Conservation (phyloP, 371 early-diverging fungal genomes). For the Circinella umbellata region DNA sequence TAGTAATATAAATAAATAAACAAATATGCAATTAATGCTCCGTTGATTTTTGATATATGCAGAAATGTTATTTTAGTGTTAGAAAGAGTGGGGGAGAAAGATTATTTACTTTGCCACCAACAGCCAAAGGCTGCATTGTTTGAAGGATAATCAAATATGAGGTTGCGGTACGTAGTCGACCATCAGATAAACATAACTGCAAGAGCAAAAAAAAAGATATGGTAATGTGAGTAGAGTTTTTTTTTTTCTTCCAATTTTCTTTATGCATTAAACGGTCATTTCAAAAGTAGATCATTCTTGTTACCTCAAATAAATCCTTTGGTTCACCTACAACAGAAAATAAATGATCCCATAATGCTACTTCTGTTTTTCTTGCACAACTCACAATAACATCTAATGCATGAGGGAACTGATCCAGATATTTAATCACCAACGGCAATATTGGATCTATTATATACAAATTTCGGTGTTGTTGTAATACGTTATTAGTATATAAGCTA, state of each 20-base stretch:
- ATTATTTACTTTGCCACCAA: conserved; percentile 59
- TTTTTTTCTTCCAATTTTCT: not conserved
- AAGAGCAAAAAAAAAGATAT: not conserved
- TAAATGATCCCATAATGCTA: conserved; percentile 86
- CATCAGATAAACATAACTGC: conserved; percentile 71
- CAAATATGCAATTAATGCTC: not conserved
- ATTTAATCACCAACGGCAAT: conserved; percentile 70
- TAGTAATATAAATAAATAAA: not conserved
- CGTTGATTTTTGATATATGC: not conserved
- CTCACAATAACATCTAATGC: conserved; percentile 84
- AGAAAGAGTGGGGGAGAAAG: not conserved
- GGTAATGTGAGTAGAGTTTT: not conserved
- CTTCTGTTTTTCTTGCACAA: conserved; percentile 91
- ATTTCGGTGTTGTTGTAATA: not conserved
- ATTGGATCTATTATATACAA: conserved; percentile 54
- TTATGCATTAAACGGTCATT: not conserved
- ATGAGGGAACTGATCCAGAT: conserved; percentile 76
- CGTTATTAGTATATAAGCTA: not conserved
- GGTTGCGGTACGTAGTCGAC: conserved; percentile 80
- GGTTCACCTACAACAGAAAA: conserved; percentile 84
- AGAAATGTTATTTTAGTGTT: not conserved
- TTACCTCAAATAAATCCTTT: conserved; percentile 78
- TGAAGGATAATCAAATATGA: conserved; percentile 87
- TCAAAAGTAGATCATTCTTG: not conserved
- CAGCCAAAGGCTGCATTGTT: conserved; percentile 73